phyloP scores from a whole-genome alignment of 2,329 filamentous ascomycete genomes.

The Beauveria sp. region DNA sequence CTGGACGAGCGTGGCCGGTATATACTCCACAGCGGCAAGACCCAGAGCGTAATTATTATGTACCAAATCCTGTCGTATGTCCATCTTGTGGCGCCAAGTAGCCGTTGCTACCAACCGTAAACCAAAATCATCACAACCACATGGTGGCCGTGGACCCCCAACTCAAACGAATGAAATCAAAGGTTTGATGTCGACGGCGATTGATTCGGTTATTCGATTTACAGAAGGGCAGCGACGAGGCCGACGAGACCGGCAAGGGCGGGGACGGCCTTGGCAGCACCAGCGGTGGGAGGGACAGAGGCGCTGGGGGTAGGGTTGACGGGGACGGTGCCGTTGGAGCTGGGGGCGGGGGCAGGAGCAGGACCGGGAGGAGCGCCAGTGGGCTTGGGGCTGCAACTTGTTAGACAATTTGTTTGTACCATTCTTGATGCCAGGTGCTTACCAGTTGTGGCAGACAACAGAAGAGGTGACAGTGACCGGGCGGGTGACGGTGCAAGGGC shows the following conservation, averaged over 20 bases:
- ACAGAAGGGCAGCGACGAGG: constrained; percentile 51
- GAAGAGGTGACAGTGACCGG: constrained; percentile 45
- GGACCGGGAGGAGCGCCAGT: not conserved
- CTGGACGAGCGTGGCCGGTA: not conserved
- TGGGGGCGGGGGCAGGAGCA: not conserved
- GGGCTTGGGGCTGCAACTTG: constrained; percentile 7
- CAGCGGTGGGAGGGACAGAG: constrained; percentile 34
- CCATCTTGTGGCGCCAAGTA: constrained; percentile 25
- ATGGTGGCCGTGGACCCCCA: constrained; percentile 32
- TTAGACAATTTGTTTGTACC: not conserved
- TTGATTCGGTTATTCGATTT: constrained; percentile 34
- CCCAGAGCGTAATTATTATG: constrained; percentile 19
- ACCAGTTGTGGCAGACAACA: constrained; percentile 49
- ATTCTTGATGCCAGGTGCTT: constrained; percentile 18
- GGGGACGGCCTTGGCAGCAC: constrained; percentile 49
- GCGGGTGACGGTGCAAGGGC: constrained; percentile 61
- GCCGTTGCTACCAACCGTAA: constrained; percentile 18
- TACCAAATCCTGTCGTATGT: constrained; percentile 24
- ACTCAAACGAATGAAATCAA: constrained; percentile 35
- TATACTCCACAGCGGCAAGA: not conserved
- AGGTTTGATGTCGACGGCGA: constrained; percentile 30
- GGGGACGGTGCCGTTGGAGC: constrained; percentile 30
- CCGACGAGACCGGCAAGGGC: constrained; percentile 54
- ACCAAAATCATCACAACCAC: constrained; percentile 28
- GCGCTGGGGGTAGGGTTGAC: constrained; percentile 20